phyloP scores from a whole-genome alignment of 345 rosid species.

The Dimocarpus longan region DNA sequence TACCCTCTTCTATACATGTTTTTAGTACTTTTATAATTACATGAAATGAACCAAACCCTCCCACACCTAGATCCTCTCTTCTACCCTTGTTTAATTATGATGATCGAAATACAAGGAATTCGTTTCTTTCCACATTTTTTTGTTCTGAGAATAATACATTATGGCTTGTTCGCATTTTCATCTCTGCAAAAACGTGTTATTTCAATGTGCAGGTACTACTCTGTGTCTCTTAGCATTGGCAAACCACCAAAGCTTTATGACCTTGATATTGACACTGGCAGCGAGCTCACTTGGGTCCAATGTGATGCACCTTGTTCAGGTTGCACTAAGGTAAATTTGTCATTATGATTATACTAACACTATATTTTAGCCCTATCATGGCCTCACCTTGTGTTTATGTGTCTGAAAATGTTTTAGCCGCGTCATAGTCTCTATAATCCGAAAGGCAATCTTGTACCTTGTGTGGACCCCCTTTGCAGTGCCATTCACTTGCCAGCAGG shows the following conservation, averaged over 20 bases:
- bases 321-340: slow-evolving; percentile 68
- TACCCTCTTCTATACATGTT: no score
- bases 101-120: background rate
- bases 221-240: slow-evolving; percentile 62
- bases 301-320: slow-evolving; percentile 92
- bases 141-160: background rate
- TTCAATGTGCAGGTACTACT: slow-evolving; percentile 66
- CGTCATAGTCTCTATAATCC: slow-evolving; percentile 66
- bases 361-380: background rate
- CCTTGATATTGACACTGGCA: slow-evolving; percentile 91
- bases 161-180: background rate
- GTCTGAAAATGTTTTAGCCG: slow-evolving; percentile 52
- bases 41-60: background rate
- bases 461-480: slow-evolving; percentile 54
- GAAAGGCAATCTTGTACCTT: slow-evolving; percentile 49
- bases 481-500: slow-evolving; percentile 38
- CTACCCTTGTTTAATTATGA: background rate
- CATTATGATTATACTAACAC: background rate
- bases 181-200: background rate
- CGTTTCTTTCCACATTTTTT: background rate
- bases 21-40: no score
- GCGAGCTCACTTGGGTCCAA: slow-evolving; percentile 96
- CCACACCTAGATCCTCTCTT: background rate
- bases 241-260: slow-evolving; percentile 78
- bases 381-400: slow-evolving; percentile 1